phyloP scores from a whole-genome alignment of 1,284 basidiomycete species.

The Schizophyllum amplum region DNA sequence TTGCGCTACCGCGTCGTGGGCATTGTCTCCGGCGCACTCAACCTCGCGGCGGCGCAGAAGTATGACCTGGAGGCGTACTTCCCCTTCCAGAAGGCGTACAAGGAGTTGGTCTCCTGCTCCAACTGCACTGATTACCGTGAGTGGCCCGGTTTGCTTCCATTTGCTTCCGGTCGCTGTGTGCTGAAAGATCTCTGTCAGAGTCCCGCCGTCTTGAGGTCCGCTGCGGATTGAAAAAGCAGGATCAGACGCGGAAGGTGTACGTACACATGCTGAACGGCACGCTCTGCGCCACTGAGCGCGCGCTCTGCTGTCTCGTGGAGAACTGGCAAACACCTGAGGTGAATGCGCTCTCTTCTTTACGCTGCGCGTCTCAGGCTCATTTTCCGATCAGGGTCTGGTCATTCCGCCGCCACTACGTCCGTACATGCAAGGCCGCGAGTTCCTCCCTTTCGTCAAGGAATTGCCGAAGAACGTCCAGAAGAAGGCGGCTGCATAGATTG shows the following conservation, averaged over 20 bases:
- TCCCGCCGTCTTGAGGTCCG: conserved; percentile 84
- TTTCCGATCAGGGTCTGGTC: conserved; percentile 58
- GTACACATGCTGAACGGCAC: conserved; percentile 99
- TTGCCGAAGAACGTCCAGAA: conserved; percentile 74
- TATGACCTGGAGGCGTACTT: conserved; percentile 99
- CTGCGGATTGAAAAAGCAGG: conserved; percentile 83
- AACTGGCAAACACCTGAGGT: conserved; percentile 97
- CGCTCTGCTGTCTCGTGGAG: conserved; percentile 96
- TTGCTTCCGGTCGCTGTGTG: conserved; percentile 1
- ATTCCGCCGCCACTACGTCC: conserved; percentile 87
- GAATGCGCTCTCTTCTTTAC: conserved; percentile 20
- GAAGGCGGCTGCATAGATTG: conserved; percentile 52
- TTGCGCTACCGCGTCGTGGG: conserved; percentile 88
- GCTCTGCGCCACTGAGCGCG: conserved; percentile 93
- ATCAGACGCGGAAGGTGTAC: conserved; percentile 83
- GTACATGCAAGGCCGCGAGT: conserved; percentile 95
- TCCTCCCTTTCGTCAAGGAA: conserved; percentile 83
- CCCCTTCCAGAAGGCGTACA: conserved; percentile 94
- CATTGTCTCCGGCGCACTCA: conserved; percentile 96
- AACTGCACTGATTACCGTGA: conserved; percentile 94
- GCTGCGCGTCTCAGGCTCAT: conserved; percentile 3
- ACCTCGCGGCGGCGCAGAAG: conserved; percentile 96
- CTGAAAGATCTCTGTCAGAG: conserved; percentile 42
- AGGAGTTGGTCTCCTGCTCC: conserved; percentile 89
- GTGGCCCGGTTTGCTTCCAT: too few species aligned